Conservation (phyloP, 768 basidiomycete species). For the Amanita exitialis region DNA sequence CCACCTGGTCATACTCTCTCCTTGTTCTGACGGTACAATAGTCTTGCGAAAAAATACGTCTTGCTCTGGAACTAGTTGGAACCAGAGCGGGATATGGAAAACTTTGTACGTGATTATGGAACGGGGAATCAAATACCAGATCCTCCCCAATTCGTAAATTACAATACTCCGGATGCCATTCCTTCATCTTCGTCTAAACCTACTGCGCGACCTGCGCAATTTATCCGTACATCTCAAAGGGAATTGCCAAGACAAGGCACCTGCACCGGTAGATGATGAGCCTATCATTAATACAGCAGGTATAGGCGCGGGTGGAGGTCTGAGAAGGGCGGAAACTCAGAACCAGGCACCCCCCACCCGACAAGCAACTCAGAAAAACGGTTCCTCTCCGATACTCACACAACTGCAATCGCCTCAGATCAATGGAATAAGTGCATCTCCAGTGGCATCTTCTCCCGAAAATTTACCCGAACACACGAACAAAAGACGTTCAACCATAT, state of each 20-base stretch:
- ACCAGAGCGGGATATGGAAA: slow-evolving; percentile 78
- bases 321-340: slow-evolving; percentile 24
- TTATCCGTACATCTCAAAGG: slow-evolving; percentile 33
- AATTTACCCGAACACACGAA: background rate
- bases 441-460: background rate
- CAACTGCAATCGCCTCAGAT: slow-evolving; percentile 17
- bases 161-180: slow-evolving; percentile 55
- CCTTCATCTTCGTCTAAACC: slow-evolving; percentile 49
- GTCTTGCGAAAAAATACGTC: slow-evolving; percentile 87
- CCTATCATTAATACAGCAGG: slow-evolving; percentile 53
- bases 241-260: slow-evolving; percentile 22
- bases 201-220: slow-evolving; percentile 48
- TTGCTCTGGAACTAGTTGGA: slow-evolving; percentile 86
- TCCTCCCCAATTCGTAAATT: slow-evolving; percentile 80
- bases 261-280: slow-evolving; percentile 27
- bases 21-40: slow-evolving; percentile 19
- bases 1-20: background rate
- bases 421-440: slow-evolving; percentile 16
- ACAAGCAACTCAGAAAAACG: slow-evolving; percentile 21
- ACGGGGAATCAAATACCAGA: slow-evolving; percentile 87
- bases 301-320: slow-evolving; percentile 54
- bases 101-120: slow-evolving; percentile 82
- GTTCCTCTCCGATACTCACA: slow-evolving; percentile 8
- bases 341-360: slow-evolving; percentile 16
- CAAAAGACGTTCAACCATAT: slow-evolving; percentile 15